Evolutionary conservation across 2,329 filamentous ascomycete genomes (phyloP), one percentile per base, ranked within the genome.

Genomic region (Colletotrichum magnum): DNA sequence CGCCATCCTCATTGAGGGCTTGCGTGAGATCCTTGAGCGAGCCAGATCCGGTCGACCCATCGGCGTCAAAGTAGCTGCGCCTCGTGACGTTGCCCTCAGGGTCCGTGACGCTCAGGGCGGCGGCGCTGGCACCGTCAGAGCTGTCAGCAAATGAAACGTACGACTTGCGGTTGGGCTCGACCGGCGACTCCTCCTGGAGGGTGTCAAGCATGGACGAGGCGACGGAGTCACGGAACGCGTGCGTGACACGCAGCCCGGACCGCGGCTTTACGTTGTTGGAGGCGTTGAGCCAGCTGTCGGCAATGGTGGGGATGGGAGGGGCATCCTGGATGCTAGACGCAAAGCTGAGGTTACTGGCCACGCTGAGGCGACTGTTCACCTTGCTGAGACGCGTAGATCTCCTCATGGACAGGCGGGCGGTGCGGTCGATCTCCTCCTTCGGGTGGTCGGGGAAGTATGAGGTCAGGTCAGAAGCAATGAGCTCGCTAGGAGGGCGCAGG

Each of bases 401-500:
- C 74, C 95, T 90, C 80, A 98, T 92, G 0, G 95, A 98, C 81
- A 98, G 89, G 57, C 96, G 93, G 71, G 97, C 95, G 0, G 96
- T 98, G 74, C 94, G 93, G 79, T 98, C 96, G 77, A 99, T 98
- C 74, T 97, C 94, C 78, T 97, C 95, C 64, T 94, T 91, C 58
- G 95, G 91, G 75, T 98, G 95, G 76, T 97, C 94, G 0, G 96
- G 96, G 86, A 99, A 99, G 84, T 98, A 99, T 0, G 95, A 97
- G 1, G 94, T 96, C 69, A 99, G 85, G 78, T 99, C 96, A 24
- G 96, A 97, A 28, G 95, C 95, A 77, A 99, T 99, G 78, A 99
- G 89, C 83, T 99, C 96, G 82, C 95, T 98, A 1, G 96, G 96
- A 18, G 96, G 96, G 74, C 96, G 88, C 72, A 96, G 91, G 41